Percentiles rank a stretch among this genome's conserved stretches.
Conservation (phyloP, 176 grass and related monocot genomes). For the Panicum miliaceum region DNA sequence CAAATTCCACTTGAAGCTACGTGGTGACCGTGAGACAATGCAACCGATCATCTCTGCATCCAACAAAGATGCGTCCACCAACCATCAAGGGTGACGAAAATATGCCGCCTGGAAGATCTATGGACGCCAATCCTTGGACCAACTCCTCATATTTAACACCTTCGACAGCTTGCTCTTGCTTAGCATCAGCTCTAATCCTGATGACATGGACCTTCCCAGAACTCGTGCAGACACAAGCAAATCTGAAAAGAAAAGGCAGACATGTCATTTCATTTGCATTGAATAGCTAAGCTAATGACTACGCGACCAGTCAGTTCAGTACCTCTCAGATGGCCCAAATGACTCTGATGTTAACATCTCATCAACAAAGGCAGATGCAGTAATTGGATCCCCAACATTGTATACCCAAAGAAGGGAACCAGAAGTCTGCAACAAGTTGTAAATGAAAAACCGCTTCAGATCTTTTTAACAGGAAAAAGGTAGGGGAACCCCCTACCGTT, state of each 20-base stretch:
- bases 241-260: constrained; percentile 44
- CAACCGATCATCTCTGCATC: constrained; percentile 81
- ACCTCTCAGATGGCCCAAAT: constrained; percentile 63
- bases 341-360: constrained; percentile 60
- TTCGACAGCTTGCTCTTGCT: constrained; percentile 34
- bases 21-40: constrained; percentile 62
- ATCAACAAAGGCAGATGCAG: constrained; percentile 76
- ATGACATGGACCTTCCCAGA: constrained; percentile 81
- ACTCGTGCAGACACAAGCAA: constrained; percentile 81
- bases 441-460: neutral
- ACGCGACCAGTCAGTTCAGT: neutral
- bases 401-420: constrained; percentile 76
- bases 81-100: constrained; percentile 95
- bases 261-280: constrained; percentile 5
- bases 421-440: constrained; percentile 37
- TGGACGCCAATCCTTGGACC: constrained; percentile 56
- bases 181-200: constrained; percentile 53
- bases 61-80: constrained; percentile 82
- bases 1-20: neutral
- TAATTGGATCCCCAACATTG: constrained; percentile 76
- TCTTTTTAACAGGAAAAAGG: neutral
- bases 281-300: neutral
- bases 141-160: constrained; percentile 19
- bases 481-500: neutral
- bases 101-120: constrained; percentile 69